Evolutionary conservation across 345 rosid genomes (phyloP), one percentile per base, ranked within the genome.

Genomic region (Geranium rotundifolium): DNA sequence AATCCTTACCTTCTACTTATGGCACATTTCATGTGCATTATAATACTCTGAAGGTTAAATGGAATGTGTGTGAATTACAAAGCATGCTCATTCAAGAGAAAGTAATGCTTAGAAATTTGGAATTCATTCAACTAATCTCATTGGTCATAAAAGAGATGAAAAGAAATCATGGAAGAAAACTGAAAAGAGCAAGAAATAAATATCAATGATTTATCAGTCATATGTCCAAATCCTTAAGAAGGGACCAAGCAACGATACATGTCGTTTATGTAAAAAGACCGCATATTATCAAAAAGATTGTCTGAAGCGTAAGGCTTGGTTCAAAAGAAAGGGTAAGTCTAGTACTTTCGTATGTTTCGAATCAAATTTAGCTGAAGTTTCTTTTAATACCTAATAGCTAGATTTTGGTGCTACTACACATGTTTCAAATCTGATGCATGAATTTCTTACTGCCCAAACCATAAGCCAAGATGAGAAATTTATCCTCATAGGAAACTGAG

Each of bases 41-140:
- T 7, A 72, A 72, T n/a, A 75, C 72, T 17, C 27, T 73, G 0
- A 68, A 71, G 29, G 70, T 71, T 17, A 50, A 75, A 29, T 68
- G 72, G 56, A 68, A 74, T 67, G 37, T 70, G 20, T 49, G 37
- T 61, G 66, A 77, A 67, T 59, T 71, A n/a, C 1, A 12, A 0
- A 67, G 15, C 59, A 64, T 56, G 60, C 62, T 67, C 14, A 7
- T 66, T 57, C 19, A 64, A 17, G n/a, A n/a, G n/a, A n/a, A n/a
- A n/a, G n/a, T n/a, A n/a, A n/a, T n/a, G n/a, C n/a, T n/a, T n/a
- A 64, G 5, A 65, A 17, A 4, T 54, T 46, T 46, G 31, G 61
- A 60, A 18, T 0, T 60, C 8, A 55, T 62, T 58, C 19, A 17
- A 12, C 61, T 6, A 19, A 67, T 37, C 56, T 63, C 46, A 2